These are phyloP conservation scores for Solanum gracilifrons DNA, from an alignment of 257 asterid genomes.

Conservation along the genomic window DNA sequence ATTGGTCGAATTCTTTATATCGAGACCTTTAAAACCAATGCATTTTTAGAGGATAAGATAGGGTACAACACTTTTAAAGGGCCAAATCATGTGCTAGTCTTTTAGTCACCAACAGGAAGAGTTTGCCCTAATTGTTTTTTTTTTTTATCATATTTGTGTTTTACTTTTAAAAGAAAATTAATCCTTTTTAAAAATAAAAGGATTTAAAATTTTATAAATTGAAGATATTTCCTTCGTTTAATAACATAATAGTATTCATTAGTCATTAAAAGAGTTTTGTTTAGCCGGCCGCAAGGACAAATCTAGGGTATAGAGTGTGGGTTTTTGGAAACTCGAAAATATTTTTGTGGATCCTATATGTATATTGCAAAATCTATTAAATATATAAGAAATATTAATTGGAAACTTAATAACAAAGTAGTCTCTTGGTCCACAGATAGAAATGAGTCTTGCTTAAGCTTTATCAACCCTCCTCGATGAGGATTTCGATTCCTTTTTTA, in stretches of 20 bases:
- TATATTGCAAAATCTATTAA: no score
- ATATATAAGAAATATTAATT: no score
- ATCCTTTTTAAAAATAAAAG: no score
- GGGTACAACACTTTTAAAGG: neutral
- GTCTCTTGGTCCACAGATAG: no score
- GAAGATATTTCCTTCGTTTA: neutral
- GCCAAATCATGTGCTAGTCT: neutral
- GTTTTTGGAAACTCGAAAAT: neutral
- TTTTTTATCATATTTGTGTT: neutral
- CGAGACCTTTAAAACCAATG: no score
- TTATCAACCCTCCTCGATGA: neutral
- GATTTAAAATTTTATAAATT: neutral
- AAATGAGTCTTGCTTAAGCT: neutral
- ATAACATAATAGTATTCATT: neutral
- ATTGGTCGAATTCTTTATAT: no score
- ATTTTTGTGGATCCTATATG: neutral
- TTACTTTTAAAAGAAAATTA: neutral
- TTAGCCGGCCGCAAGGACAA: rapidly evolving
- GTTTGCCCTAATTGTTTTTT: neutral
- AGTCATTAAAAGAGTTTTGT: neutral
- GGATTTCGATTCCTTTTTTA: neutral
- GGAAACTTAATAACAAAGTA: no score
- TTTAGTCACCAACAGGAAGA: no score
- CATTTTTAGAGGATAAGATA: neutral
- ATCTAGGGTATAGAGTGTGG: neutral